Evolutionary conservation across 2,329 filamentous ascomycete species (phyloP), one percentile per base, ranked within the genome.

Genomic region (Albifimbria verrucaria): DNA sequence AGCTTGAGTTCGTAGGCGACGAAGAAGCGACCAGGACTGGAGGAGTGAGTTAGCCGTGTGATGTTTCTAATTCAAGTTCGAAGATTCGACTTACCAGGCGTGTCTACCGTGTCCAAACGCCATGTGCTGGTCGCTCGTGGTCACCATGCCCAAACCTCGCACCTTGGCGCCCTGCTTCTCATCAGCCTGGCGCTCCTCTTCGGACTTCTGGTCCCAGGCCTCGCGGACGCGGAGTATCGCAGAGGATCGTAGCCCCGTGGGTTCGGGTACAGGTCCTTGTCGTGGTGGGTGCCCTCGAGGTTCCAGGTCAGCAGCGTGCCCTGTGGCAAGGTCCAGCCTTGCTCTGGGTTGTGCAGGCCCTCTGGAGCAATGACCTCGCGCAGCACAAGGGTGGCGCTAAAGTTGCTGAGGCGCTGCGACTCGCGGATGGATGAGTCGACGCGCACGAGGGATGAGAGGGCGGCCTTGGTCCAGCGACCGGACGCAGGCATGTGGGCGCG

Each of bases 51-150:
- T 3, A 22, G 22, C 3, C 28, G 11, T 11, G 4, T 39, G 12
- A 39, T 32, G 32, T 6, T 12, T 39, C 15, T 39, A 12, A 15
- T 4, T 12, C 20, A 49, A 41, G 48, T 6, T 3, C 10, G 11
- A 1, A 5, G 56, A 4, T 63, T n/a, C 47, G 26, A 56, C 65
- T 60, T 41, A 68, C 66, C 66, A 79, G 2, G 76, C 78, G 61
- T 85, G 80, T 55, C 77, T 70, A 7, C 82, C 82, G 55, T 83
- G 79, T 0, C 82, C 81, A 63, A 85, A 86, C 0, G 77, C 70
- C 20, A 84, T 62, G 57, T 81, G 77, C 7, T 68, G 62, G 36
- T 77, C 69, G 32, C 75, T 77, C 2, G 81, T 82, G 5, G 78
- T 79, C 12, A 82, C 77, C 70, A 85, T 75, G 3, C 78, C 75